Conservation (phyloP, 495 filamentous ascomycete species). For the Trichoderma asperelloides region DNA sequence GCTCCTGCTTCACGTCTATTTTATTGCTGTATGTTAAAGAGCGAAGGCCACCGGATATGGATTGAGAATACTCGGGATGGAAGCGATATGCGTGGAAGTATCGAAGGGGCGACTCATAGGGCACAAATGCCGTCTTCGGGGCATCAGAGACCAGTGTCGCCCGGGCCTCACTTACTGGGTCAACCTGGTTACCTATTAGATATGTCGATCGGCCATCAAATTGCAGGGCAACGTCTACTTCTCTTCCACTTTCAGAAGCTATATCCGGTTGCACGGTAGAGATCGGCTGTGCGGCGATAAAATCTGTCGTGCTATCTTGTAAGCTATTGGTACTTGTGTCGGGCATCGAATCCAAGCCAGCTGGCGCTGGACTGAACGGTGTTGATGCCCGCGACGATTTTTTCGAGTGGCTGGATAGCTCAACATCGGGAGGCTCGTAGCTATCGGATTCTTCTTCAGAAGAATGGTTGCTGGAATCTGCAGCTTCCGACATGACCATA, state of each 20-base stretch:
- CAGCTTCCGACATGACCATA: background rate
- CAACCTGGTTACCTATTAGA: slow-evolving; percentile 7
- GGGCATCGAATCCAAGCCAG: slow-evolving; percentile 12
- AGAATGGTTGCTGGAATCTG: slow-evolving; percentile 10
- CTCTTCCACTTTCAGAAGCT: slow-evolving; percentile 6
- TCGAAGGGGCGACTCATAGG: slow-evolving; percentile 76
- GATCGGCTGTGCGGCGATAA: background rate
- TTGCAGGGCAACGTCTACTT: slow-evolving; percentile 1
- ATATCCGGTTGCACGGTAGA: background rate
- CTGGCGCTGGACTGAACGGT: background rate
- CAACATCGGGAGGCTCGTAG: slow-evolving; percentile 7
- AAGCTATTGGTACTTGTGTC: background rate
- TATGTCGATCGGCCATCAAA: background rate
- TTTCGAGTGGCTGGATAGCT: background rate
- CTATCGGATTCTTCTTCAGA: background rate
- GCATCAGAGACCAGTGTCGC: slow-evolving; percentile 4
- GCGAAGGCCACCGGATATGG: slow-evolving; percentile 66
- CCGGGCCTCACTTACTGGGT: background rate
- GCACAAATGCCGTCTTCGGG: slow-evolving; percentile 37
- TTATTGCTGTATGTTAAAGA: slow-evolving; percentile 89
- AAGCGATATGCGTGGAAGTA: slow-evolving; percentile 83
- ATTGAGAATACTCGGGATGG: slow-evolving; percentile 62
- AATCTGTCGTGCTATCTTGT: background rate
- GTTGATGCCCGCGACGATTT: background rate
- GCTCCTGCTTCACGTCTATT: slow-evolving; percentile 60